Conservation (phyloP, 2,329 filamentous ascomycete genomes). For the Sclerotinia trifoliorum region DNA sequence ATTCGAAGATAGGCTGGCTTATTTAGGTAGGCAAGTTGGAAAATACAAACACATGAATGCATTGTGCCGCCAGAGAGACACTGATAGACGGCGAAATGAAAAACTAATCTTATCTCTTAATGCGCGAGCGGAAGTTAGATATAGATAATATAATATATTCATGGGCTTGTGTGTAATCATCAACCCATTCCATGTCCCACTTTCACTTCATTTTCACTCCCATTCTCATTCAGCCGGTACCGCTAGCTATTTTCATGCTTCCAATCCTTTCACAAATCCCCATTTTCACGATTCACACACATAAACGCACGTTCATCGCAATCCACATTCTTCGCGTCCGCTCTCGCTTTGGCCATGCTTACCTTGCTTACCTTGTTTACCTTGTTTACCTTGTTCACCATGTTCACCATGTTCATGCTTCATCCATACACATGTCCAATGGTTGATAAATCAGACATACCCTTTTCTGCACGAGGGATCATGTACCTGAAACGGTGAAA, state of each 20-base stretch:
- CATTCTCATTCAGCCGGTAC: neutral
- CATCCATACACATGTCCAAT: neutral
- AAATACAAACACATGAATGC: neutral
- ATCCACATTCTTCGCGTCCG: neutral
- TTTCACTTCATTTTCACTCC: neutral
- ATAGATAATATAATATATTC: too few relatives aligned
- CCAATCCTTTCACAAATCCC: neutral
- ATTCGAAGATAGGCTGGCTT: neutral
- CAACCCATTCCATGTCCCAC: neutral
- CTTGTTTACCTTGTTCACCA: neutral
- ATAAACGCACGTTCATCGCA: neutral
- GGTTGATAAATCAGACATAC: neutral
- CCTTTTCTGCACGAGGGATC: slow-evolving; percentile 18
- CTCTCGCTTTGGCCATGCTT: slow-evolving; percentile 3
- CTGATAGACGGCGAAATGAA: neutral
- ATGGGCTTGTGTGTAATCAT: neutral
- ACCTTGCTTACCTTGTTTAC: neutral
- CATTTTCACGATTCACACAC: neutral
- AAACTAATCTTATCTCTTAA: neutral
- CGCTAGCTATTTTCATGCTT: neutral
- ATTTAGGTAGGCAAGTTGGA: neutral
- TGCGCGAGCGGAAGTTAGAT: neutral
- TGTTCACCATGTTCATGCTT: slow-evolving; percentile 1
- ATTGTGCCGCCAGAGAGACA: neutral
- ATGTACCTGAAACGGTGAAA: slow-evolving; percentile 20